phyloP scores from a whole-genome alignment of 2,329 filamentous ascomycete genomes.

The Tolypocladium endophyticum region DNA sequence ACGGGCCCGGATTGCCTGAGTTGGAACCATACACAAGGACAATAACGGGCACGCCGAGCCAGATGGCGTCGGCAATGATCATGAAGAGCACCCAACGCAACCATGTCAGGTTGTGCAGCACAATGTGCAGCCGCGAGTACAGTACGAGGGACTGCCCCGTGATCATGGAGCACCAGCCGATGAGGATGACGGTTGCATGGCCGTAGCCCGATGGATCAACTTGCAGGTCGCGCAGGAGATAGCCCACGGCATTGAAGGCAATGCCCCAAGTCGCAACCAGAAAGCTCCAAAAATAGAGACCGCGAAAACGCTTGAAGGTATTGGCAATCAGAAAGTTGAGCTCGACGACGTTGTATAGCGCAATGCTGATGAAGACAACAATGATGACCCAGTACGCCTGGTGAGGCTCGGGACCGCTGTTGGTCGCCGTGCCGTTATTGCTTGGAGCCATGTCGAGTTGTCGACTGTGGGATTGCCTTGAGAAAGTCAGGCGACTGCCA shows the following conservation, averaged over 20 bases:
- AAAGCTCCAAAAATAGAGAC: conserved; percentile 23
- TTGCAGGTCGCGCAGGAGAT: conserved; percentile 28
- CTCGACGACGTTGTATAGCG: conserved; percentile 16
- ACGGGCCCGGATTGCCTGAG: conserved; percentile 12
- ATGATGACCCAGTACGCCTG: conserved; percentile 3
- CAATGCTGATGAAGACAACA: conserved; percentile 13
- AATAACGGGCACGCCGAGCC: conserved; percentile 43
- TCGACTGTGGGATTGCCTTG: neutral
- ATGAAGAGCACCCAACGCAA: conserved; percentile 41
- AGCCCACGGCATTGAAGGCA: conserved; percentile 27
- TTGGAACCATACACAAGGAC: conserved; percentile 44
- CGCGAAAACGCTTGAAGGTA: conserved; percentile 14
- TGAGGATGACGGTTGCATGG: conserved; percentile 16
- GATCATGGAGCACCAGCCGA: conserved; percentile 36
- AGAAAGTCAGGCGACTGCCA: neutral
- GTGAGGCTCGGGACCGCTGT: neutral
- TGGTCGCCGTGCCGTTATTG: neutral
- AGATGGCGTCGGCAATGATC: conserved; percentile 43
- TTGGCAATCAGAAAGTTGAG: conserved; percentile 15
- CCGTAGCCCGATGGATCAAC: conserved; percentile 5
- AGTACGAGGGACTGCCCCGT: conserved; percentile 51
- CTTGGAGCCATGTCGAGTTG: neutral
- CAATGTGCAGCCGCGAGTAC: conserved; percentile 51
- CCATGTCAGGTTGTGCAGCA: conserved; percentile 37
- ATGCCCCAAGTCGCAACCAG: conserved; percentile 16